Evolutionary conservation across 2,329 filamentous ascomycete species (phyloP).

Genomic region (Colletotrichum noveboracense): DNA sequence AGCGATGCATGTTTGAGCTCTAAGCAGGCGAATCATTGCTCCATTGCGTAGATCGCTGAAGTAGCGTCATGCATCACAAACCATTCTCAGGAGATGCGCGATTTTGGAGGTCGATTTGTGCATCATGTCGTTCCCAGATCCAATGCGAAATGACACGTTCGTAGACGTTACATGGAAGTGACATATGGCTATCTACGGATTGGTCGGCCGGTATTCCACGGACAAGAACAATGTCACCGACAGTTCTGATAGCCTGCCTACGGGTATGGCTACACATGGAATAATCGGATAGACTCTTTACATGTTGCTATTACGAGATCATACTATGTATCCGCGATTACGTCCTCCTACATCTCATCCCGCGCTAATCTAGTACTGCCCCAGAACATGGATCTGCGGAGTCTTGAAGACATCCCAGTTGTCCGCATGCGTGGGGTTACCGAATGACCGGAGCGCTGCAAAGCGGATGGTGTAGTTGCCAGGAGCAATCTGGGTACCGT

Average conservation of each 20-base stretch:
- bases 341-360: neutral
- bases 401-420: constrained; percentile 46
- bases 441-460: constrained; percentile 45
- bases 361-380: constrained; percentile 19
- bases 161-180: fast-evolving
- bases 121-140: neutral
- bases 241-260: neutral
- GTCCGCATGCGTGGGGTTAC: constrained; percentile 42
- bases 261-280: neutral
- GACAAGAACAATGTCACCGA: neutral
- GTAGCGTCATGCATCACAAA: neutral
- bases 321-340: neutral
- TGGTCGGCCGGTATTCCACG: neutral
- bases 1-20: neutral
- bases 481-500: constrained; percentile 43
- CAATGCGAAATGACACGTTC: fast-evolving
- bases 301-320: constrained; percentile 4
- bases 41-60: neutral
- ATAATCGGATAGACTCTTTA: neutral
- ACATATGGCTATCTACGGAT: neutral
- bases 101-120: neutral
- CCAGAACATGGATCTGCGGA: constrained; percentile 35
- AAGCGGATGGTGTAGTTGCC: constrained; percentile 48
- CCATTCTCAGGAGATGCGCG: neutral
- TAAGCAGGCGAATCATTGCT: neutral